phyloP scores from a whole-genome alignment of 805 yeast species.

The Sugiyamaella valdiviana region DNA sequence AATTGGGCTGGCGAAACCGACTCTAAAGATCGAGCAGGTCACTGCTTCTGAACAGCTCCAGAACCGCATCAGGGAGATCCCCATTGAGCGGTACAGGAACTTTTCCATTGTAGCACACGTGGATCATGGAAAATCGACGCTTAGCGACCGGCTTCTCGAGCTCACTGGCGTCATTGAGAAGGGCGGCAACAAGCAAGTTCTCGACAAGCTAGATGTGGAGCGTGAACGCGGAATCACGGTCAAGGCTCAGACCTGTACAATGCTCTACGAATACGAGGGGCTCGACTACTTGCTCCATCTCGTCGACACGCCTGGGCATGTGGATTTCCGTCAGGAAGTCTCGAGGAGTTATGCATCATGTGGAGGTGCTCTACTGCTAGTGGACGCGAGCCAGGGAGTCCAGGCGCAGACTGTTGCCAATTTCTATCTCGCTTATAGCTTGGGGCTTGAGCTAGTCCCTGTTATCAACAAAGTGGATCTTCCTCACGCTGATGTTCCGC shows the following conservation, averaged over 20 bases:
- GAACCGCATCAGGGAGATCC: constrained; percentile 67
- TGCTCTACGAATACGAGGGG: constrained; percentile 67
- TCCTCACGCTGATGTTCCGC: constrained; percentile 76
- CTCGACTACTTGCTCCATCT: constrained; percentile 79
- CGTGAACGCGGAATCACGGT: constrained; percentile 95
- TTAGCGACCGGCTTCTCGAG: constrained; percentile 82
- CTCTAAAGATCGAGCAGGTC: background rate
- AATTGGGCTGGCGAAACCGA: background rate
- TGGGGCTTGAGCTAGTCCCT: constrained; percentile 77
- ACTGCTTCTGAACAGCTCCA: constrained; percentile 32
- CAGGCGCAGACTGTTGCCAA: constrained; percentile 99
- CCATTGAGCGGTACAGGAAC: constrained; percentile 75
- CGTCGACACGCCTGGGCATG: constrained; percentile 98
- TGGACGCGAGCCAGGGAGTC: constrained; percentile 94
- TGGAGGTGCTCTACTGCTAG: constrained; percentile 84
- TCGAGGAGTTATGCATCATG: constrained; percentile 92
- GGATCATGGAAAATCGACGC: constrained; percentile 72
- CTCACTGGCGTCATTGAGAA: constrained; percentile 82
- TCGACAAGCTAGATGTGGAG: constrained; percentile 90
- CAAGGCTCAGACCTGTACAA: constrained; percentile 93
- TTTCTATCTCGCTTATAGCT: constrained; percentile 80
- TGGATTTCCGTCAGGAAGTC: constrained; percentile 91
- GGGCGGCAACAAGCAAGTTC: constrained; percentile 71
- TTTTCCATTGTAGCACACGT: constrained; percentile 96
- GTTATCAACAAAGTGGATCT: constrained; percentile 89